Evolutionary conservation across 1,284 basidiomycete species (phyloP), one percentile per base, ranked within the genome.

Genomic region (Somion occarium): DNA sequence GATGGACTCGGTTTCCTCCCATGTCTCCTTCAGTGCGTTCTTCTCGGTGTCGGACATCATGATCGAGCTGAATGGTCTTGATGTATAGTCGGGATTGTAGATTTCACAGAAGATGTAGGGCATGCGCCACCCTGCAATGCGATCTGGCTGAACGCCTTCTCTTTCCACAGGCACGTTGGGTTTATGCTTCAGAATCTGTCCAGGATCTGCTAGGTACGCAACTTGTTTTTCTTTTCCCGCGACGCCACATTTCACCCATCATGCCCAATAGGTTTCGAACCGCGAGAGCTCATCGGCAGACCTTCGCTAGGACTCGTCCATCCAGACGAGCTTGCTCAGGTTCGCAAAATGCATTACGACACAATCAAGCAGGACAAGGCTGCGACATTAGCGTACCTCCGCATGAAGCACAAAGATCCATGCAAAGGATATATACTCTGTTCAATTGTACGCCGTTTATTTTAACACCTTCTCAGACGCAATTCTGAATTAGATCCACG

Each of bases 291-390:
- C 53, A 73, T 86, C 49, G 82, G 83, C 1, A 73, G 70, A 19
- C 76, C 84, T 1, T 83, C 82, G 2, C 71, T 87, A 30, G 79
- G 85, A 51, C 80, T 89, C 53, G 83, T 87, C 20, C 85, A 90
- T 61, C 85, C 85, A 3, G 86, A 89, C 38, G 87, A 90, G 62
- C 82, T 82, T 55, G 64, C 75, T 15, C 74, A 78, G 27, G 77
- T 85, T 19, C 77, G 78, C 58, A 72, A 75, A 53, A 69, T 88
- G 34, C 86, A 89, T 63, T 85, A 84, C 58, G 83, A 85, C 44
- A 88, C 85, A 2, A 86, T 88, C 56, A 70, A 73, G 34, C 76
- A 83, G 58, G 86, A 90, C 68, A 86, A 88, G 60, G 86, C 85
- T 0, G 87, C 87, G 0, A 82, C 79, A 22, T 73, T 90, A 20